Conservation (phyloP, 2,329 filamentous ascomycete genomes). For the Calonectria henricotiae region DNA sequence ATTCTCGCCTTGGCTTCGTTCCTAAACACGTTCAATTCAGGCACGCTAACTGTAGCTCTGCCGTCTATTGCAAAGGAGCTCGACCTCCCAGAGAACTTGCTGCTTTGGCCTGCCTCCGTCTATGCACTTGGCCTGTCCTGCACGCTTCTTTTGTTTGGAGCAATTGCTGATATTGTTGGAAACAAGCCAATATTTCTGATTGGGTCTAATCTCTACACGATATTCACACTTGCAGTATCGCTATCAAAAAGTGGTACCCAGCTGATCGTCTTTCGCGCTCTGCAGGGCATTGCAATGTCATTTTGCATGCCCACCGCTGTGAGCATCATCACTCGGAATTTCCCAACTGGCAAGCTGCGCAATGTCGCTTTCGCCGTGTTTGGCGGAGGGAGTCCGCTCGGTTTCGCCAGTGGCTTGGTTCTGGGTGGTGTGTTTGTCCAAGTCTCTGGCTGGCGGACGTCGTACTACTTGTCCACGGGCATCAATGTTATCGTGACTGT, state of each 20-base stretch:
- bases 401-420: conserved; percentile 67
- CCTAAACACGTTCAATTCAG: conserved; percentile 51
- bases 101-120: conserved; percentile 48
- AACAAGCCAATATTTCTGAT: conserved; percentile 56
- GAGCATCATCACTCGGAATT: conserved; percentile 58
- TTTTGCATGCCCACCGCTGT: conserved; percentile 60
- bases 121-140: conserved; percentile 45
- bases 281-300: conserved; percentile 57
- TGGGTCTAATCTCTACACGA: conserved; percentile 55
- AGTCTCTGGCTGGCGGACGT: conserved; percentile 65
- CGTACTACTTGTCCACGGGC: conserved; percentile 61
- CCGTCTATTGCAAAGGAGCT: conserved; percentile 46
- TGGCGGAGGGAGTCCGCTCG: conserved; percentile 64
- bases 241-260: conserved; percentile 57
- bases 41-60: conserved; percentile 47
- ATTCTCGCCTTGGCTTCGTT: conserved; percentile 47
- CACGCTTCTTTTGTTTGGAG: conserved; percentile 57
- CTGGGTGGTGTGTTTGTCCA: conserved; percentile 67
- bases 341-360: conserved; percentile 57
- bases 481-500: conserved; percentile 51
- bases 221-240: conserved; percentile 57
- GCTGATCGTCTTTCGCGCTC: conserved; percentile 58
- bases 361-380: conserved; percentile 64
- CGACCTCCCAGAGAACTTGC: conserved; percentile 41
- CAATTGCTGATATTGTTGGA: conserved; percentile 59